Conservation (phyloP, 345 rosid genomes). For the Populus nigra region DNA sequence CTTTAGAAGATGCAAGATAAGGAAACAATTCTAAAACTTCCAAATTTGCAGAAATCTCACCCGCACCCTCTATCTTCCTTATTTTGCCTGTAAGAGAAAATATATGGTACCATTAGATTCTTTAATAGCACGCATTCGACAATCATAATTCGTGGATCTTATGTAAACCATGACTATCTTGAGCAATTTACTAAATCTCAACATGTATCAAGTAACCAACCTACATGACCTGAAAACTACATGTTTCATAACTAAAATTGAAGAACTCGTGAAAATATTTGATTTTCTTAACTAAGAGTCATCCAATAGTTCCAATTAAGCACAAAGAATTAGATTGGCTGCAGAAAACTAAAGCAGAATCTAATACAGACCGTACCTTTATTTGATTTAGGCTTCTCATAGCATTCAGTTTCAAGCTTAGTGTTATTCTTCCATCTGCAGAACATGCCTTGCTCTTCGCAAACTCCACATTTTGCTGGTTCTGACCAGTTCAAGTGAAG, state of each 20-base stretch:
- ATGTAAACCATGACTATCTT: not conserved
- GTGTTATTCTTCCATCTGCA: constrained; percentile 3
- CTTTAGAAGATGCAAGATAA: not conserved
- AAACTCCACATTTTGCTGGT: not conserved
- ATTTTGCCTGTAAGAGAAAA: not conserved
- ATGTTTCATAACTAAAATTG: too few relatives aligned
- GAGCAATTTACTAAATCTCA: not conserved
- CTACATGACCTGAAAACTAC: not conserved
- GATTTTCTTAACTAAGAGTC: not conserved
- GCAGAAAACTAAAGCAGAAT: not conserved
- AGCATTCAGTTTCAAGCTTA: constrained; percentile 4
- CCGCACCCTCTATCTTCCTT: constrained; percentile 5
- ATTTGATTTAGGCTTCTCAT: not conserved
- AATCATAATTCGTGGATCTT: not conserved
- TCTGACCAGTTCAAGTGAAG: not conserved
- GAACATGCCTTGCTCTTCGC: not conserved
- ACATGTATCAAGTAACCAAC: not conserved
- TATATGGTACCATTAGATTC: not conserved
- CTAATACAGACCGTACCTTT: not conserved
- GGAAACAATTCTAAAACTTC: not conserved
- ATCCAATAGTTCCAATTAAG: not conserved
- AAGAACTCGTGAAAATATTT: too few relatives aligned
- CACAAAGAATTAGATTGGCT: not conserved
- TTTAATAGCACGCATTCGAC: not conserved
- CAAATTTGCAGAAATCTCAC: not conserved